Conservation (phyloP, 768 basidiomycete species). For the Pisolithus marmoratus region DNA sequence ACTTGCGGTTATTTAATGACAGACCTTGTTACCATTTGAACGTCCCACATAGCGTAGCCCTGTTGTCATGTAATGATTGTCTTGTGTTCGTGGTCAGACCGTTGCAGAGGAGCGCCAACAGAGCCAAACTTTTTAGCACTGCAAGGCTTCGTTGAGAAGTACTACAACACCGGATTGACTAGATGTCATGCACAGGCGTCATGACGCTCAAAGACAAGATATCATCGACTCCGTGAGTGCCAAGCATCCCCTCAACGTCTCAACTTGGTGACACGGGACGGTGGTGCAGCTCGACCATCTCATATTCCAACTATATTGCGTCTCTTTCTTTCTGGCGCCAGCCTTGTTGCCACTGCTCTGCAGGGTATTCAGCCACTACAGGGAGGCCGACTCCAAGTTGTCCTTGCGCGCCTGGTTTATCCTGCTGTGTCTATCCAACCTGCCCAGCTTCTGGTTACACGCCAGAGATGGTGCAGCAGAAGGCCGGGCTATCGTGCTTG, state of each 20-base stretch:
- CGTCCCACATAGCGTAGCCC: no score
- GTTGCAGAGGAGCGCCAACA: slow-evolving; percentile 14
- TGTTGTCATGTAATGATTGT: no score
- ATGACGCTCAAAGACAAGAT: slow-evolving; percentile 66
- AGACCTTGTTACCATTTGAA: no score
- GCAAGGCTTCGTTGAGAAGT: neutral
- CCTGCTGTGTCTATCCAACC: slow-evolving; percentile 53
- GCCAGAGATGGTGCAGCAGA: slow-evolving; percentile 44
- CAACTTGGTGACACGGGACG: slow-evolving; percentile 8
- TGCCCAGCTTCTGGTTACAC: slow-evolving; percentile 58
- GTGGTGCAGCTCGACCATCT: slow-evolving; percentile 56
- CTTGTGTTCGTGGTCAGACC: no score
- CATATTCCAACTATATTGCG: slow-evolving; percentile 64
- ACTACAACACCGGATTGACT: slow-evolving; percentile 13
- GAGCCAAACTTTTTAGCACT: slow-evolving; percentile 19
- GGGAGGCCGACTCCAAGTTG: slow-evolving; percentile 57
- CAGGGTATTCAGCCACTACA: slow-evolving; percentile 55
- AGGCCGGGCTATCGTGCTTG: slow-evolving; percentile 62
- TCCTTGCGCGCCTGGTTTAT: slow-evolving; percentile 67
- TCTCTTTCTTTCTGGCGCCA: slow-evolving; percentile 77
- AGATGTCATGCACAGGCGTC: slow-evolving; percentile 53
- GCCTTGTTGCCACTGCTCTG: slow-evolving; percentile 37
- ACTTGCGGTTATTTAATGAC: no score
- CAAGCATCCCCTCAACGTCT: neutral
- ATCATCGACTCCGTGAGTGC: slow-evolving; percentile 58